phyloP scores from a whole-genome alignment of 805 yeast species.

The Kregervanrija fluxuum region DNA sequence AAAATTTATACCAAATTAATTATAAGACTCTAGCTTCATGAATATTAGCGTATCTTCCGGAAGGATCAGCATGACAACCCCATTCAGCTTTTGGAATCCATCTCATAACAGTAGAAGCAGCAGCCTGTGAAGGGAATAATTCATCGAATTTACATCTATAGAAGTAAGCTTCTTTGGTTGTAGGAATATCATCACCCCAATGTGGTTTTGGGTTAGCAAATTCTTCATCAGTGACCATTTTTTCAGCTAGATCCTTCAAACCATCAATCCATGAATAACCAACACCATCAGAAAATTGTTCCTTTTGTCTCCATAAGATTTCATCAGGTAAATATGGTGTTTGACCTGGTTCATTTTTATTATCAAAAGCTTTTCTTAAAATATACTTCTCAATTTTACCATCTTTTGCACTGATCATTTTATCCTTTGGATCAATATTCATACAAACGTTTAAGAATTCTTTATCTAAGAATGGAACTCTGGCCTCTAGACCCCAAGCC shows the following conservation, averaged over 20 bases:
- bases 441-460: slow-evolving; percentile 84
- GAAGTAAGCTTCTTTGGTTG: slow-evolving; percentile 99
- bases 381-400: slow-evolving; percentile 92
- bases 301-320: slow-evolving; percentile 99
- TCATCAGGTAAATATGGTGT: slow-evolving; percentile 93
- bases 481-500: slow-evolving; percentile 99
- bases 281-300: slow-evolving; percentile 98
- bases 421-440: slow-evolving; percentile 93
- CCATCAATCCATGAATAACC: slow-evolving; percentile 99
- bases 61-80: slow-evolving; percentile 99
- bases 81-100: slow-evolving; percentile 99
- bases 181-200: slow-evolving; percentile 94
- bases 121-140: slow-evolving; percentile 83
- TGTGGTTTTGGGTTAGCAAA: slow-evolving; percentile 85
- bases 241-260: slow-evolving; percentile 91
- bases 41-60: slow-evolving; percentile 91
- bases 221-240: slow-evolving; percentile 80
- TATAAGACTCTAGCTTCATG: slow-evolving; percentile 47
- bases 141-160: slow-evolving; percentile 96
- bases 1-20: neutral
- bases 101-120: slow-evolving; percentile 95
- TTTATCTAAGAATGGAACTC: slow-evolving; percentile 98
- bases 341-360: slow-evolving; percentile 67
- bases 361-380: slow-evolving; percentile 96
- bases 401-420: slow-evolving; percentile 63